Percentiles rank a stretch among this genome's conserved stretches.
phyloP scores from a whole-genome alignment of 2,329 filamentous ascomycete genomes.

The Pseudogymnoascus sp. region DNA sequence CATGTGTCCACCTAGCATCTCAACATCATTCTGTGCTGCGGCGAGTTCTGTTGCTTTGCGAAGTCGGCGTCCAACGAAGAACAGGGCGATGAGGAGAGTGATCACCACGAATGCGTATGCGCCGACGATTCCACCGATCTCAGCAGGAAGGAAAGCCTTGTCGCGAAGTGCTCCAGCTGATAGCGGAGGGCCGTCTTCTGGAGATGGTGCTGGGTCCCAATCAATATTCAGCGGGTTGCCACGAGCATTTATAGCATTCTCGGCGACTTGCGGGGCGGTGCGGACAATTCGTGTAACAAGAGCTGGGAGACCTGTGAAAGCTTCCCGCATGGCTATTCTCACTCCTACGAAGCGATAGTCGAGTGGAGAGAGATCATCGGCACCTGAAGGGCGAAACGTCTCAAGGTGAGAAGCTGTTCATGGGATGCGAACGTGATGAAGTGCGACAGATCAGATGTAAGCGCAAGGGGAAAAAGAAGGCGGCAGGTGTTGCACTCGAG shows the following conservation, averaged over 20 bases:
- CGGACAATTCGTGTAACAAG: conserved; percentile 1
- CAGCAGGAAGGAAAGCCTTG: conserved; percentile 61
- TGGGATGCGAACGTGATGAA: not conserved
- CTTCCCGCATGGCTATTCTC: conserved; percentile 6
- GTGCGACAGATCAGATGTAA: not conserved
- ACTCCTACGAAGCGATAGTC: not conserved
- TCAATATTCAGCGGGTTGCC: conserved; percentile 34
- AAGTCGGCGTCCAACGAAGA: conserved; percentile 53
- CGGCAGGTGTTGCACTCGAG: not conserved
- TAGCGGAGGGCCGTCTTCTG: conserved; percentile 53
- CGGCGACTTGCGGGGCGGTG: not conserved
- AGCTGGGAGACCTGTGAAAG: conserved; percentile 4
- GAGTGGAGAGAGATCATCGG: conserved; percentile 5
- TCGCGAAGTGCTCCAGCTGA: conserved; percentile 54
- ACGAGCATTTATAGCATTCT: conserved; percentile 13
- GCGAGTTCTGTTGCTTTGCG: conserved; percentile 25
- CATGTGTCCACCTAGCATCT: conserved; percentile 24
- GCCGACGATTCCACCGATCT: conserved; percentile 77
- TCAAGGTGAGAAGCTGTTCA: conserved; percentile 1
- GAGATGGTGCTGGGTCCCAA: conserved; percentile 49
- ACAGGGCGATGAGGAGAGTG: conserved; percentile 60
- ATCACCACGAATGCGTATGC: conserved; percentile 74
- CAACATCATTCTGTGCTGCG: conserved; percentile 23
- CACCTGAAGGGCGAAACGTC: conserved; percentile 9
- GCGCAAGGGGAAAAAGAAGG: conserved; percentile 2